Percentiles rank a stretch among this genome's conserved stretches.
Conservation (phyloP, 106 monocot genomes). For the Agapanthus africanus region DNA sequence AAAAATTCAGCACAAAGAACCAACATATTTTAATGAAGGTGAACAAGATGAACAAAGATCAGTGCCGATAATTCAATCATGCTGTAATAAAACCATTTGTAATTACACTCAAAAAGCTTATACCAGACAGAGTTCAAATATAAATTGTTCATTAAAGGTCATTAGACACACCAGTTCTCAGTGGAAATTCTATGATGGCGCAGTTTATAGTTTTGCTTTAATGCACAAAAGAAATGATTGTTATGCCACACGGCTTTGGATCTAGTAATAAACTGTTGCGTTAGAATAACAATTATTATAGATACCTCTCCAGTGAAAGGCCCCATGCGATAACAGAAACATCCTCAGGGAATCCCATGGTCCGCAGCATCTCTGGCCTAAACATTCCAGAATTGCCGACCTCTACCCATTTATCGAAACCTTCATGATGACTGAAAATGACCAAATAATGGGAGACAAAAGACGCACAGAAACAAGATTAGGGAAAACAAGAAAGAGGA, state of each 20-base stretch:
- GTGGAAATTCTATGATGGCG: not conserved
- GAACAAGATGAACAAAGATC: not conserved
- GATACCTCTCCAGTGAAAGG: constrained; percentile 90
- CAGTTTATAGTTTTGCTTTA: not conserved
- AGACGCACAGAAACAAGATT: not conserved
- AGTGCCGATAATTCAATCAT: not conserved
- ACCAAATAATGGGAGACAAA: not conserved
- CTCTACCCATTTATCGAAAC: constrained; percentile 93
- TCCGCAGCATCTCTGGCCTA: constrained; percentile 91
- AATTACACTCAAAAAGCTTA: no score
- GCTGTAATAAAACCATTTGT: no score
- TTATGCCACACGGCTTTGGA: no score
- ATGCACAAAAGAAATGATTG: not conserved
- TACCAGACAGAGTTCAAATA: not conserved
- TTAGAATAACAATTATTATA: not conserved
- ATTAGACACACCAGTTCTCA: not conserved
- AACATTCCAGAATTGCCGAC: constrained; percentile 98
- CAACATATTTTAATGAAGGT: not conserved
- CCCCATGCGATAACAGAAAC: constrained; percentile 98
- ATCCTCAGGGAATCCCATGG: constrained; percentile 95
- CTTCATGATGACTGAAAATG: constrained; percentile 73
- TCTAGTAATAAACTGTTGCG: not conserved
- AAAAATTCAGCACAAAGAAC: not conserved
- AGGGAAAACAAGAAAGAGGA: not conserved
- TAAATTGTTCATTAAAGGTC: not conserved